Evolutionary conservation across 2,329 filamentous ascomycete genomes (phyloP).

Genomic region (Lomentospora prolificans): DNA sequence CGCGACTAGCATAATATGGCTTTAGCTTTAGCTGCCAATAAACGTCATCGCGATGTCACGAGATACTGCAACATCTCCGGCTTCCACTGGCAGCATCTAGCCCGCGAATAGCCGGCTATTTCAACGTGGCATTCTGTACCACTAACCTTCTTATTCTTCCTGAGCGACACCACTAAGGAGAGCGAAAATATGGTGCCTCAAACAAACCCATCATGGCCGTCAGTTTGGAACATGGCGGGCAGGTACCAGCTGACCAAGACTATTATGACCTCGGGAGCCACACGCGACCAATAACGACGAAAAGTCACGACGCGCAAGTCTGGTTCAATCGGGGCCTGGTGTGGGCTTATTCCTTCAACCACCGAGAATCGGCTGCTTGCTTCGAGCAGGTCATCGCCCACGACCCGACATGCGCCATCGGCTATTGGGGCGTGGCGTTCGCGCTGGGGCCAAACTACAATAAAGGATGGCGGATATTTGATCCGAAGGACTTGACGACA

Average conservation of each 20-base stretch:
- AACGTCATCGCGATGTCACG: too few species aligned
- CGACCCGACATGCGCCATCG: constrained; percentile 50
- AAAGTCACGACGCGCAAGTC: constrained; percentile 38
- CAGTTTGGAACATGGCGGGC: neutral
- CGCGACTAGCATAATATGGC: too few species aligned
- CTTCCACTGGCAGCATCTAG: too few species aligned
- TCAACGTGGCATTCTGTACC: too few species aligned
- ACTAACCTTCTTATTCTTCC: too few species aligned
- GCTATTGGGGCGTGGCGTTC: constrained; percentile 63
- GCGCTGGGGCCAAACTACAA: constrained; percentile 66
- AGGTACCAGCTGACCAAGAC: neutral
- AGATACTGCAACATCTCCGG: too few species aligned
- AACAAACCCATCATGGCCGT: constrained; percentile 1
- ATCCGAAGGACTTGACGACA: constrained; percentile 44
- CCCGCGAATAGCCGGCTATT: too few species aligned
- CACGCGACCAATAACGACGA: constrained; percentile 43
- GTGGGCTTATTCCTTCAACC: constrained; percentile 70
- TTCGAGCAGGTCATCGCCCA: constrained; percentile 48
- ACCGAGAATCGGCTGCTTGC: constrained; percentile 58
- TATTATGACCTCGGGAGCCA: constrained; percentile 56
- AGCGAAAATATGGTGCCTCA: too few species aligned
- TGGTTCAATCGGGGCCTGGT: constrained; percentile 68
- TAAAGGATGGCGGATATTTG: constrained; percentile 67
- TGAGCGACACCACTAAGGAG: too few species aligned
- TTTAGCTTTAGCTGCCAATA: too few species aligned